Base-by-base conservation (phyloP, 768 basidiomycete genomes). In the Strobilomyces echinocephalus region DNA sequence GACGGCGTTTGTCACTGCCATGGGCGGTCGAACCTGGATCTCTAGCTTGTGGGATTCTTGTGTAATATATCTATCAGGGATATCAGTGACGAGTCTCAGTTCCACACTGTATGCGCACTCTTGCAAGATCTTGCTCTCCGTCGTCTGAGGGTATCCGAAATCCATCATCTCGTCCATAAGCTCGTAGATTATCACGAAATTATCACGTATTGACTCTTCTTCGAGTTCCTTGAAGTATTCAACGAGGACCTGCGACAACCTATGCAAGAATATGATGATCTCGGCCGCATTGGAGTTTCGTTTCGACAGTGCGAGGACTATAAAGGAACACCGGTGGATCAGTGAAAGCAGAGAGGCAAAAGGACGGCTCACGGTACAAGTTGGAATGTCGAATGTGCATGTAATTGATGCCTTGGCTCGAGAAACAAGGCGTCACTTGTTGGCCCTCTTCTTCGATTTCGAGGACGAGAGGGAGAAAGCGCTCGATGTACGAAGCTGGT, bases 81-180 rank as follows among this genome's bases (percentile, higher is more conserved):
- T 41, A 15, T 55, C 33, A 45, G 51, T 44, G 31, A 15, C 39
- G 8, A 42, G 5, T 12, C 3, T 15, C 28, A 11, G 36, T 2
- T 7, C 15, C 38, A 16, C 24, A n/a, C 8, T 15, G 30, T 8
- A 41, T 28, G 75, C 85, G 63, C 58, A 91, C 87, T 98, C 95
- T 73, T 98, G 95, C 48, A 98, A 73, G 62, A 98, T 99, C 79
- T 99, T 98, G 79, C 91, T 93, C 75, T 99, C 97, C 15, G 97
- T 98, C 39, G 95, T 99, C 71, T 98, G 97, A 0, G 97, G 95
- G 68, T 88, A 97, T 8, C 97, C 97, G 72, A 97, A 99, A 75
- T 99, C 97, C 94, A 98, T 97, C 92, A 98, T 97, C 77, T 99
- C 97, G 64, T 98, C 95, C 76, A 99, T 81, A 50, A 98, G 82